phyloP scores from a whole-genome alignment of 2,329 filamentous ascomycete species.

The Cladosporium sp. region DNA sequence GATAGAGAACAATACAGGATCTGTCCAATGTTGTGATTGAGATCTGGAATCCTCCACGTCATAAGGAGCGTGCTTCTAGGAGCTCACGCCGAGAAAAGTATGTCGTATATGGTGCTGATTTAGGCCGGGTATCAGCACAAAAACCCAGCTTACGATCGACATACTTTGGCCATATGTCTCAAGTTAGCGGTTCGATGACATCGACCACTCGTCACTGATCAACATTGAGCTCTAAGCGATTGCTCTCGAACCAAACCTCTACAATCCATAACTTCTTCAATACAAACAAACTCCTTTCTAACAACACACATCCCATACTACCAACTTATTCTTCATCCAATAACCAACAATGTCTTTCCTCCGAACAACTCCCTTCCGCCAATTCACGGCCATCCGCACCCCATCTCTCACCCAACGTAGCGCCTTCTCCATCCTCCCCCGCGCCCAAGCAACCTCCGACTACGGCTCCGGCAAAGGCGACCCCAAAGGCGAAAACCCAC shows the following conservation, averaged over 20 bases:
- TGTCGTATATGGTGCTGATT: too few species aligned
- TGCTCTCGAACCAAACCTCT: not conserved
- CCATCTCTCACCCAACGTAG: conserved; percentile 15
- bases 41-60: too few species aligned
- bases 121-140: too few species aligned
- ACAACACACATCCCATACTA: not conserved
- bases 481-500: conserved; percentile 39
- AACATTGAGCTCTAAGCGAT: conserved; percentile 1
- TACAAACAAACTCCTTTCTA: not conserved
- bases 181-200: not conserved
- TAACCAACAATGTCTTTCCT: conserved; percentile 20
- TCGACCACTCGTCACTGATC: conserved; percentile 9
- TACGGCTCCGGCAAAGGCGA: conserved; percentile 41
- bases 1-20: too few species aligned
- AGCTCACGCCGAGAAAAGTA: not conserved
- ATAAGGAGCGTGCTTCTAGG: not conserved
- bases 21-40: too few species aligned
- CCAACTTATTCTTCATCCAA: not conserved
- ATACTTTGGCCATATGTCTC: too few species aligned
- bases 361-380: conserved; percentile 17
- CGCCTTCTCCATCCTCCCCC: conserved; percentile 26
- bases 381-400: conserved; percentile 15
- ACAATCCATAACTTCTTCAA: not conserved
- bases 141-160: too few species aligned
- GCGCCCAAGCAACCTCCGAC: conserved; percentile 35